Base-by-base conservation (phyloP, 73 alveolate genomes). In the Paramecium primaurelia region DNA sequence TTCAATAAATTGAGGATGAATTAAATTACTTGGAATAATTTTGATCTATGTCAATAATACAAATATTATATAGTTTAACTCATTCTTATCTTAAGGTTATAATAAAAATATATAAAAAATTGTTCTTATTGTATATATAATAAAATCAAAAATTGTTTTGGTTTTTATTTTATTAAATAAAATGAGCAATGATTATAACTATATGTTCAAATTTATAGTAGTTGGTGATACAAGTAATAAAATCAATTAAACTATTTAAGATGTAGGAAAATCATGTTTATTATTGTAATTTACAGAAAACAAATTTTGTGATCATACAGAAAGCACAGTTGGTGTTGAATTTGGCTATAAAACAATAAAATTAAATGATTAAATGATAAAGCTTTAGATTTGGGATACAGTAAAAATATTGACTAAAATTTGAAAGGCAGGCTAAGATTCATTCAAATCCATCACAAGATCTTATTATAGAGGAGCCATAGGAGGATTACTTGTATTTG, bases 351-450 rank as follows among this genome's bases (percentile, higher is more conserved):
- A 75, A 28, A 92, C 92, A 28, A 58, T 94, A 30, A 80, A 86
- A 49, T 26, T 94, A 26, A 32, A 92, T 59, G 95, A 92, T 22
- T 77, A 93, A 92, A 25, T 25, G 58, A 83, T 94, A 54, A 94
- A 94, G 68, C 71, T 94, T 3, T 26, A 89, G 44, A 60, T 71
- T 28, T 89, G 94, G 94, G 94, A 89, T 26, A 71, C 94, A 16
- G 93, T 87, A 87, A 54, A 7, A 54, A 54, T 42, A 40, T 20
- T 77, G 10, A 28, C 10, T 28, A 40, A 64, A 26, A 10, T 18
- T 14, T 59, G 12, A 9, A 28, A 86, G 93, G 97, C 98, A 59
- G 97, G 98, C 1, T 92, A 92, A 71, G 97, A 94, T 34, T 64
- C 92, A 42, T 95, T 94, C 91, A 83, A 92, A 58, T 59, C 97